phyloP scores from a whole-genome alignment of 2,329 filamentous ascomycete genomes.

The Nemania abortiva region DNA sequence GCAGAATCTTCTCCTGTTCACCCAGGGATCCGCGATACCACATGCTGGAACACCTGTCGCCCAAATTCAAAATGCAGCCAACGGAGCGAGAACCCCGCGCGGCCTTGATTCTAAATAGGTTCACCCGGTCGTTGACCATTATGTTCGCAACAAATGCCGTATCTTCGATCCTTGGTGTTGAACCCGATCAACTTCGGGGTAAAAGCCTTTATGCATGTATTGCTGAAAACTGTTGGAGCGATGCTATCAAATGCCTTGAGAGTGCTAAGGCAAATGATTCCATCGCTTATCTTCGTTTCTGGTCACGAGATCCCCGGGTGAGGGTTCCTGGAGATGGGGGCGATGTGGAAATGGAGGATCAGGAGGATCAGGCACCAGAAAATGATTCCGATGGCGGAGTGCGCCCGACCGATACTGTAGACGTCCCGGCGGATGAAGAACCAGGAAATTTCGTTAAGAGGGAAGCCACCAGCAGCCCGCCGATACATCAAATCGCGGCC shows the following conservation, averaged over 20 bases:
- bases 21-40: slow-evolving; percentile 87
- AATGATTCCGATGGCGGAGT: slow-evolving; percentile 61
- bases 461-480: slow-evolving; percentile 48
- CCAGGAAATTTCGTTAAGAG: slow-evolving; percentile 52
- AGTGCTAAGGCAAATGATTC: slow-evolving; percentile 91
- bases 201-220: slow-evolving; percentile 92
- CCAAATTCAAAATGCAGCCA: slow-evolving; percentile 77
- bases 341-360: slow-evolving; percentile 59
- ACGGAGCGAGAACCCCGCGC: slow-evolving; percentile 82
- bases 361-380: slow-evolving; percentile 56
- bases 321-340: slow-evolving; percentile 61
- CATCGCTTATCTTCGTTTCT: slow-evolving; percentile 89
- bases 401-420: slow-evolving; percentile 58
- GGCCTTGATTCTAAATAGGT: slow-evolving; percentile 86
- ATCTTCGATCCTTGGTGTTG: slow-evolving; percentile 78
- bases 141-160: slow-evolving; percentile 89
- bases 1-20: slow-evolving; percentile 83
- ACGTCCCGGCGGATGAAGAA: slow-evolving; percentile 53
- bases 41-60: slow-evolving; percentile 87
- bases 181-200: slow-evolving; percentile 75
- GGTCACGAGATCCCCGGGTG: slow-evolving; percentile 79
- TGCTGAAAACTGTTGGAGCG: slow-evolving; percentile 78
- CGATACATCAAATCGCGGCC: neutral
- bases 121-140: slow-evolving; percentile 83
- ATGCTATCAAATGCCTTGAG: slow-evolving; percentile 83